Evolutionary conservation across 2,329 filamentous ascomycete genomes (phyloP).

Genomic region (Alternaria triticina): DNA sequence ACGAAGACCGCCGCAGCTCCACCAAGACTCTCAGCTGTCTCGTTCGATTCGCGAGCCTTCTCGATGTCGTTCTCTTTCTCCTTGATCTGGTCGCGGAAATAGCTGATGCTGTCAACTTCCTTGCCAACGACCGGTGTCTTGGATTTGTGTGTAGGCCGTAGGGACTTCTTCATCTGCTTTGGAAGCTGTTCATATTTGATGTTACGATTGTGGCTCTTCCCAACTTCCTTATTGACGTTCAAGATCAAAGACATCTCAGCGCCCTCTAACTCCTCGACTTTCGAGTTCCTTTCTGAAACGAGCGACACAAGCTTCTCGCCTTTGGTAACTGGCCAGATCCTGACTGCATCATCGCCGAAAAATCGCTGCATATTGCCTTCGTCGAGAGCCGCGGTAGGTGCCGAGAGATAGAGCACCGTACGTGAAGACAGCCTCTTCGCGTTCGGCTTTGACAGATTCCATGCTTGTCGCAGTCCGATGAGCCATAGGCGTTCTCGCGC

Average conservation of each 20-base stretch:
- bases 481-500: slow-evolving; percentile 89
- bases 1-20: slow-evolving; percentile 84
- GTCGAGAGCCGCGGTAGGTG: slow-evolving; percentile 79
- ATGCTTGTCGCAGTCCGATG: slow-evolving; percentile 91
- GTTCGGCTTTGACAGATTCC: slow-evolving; percentile 83
- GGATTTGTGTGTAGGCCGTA: slow-evolving; percentile 44
- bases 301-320: slow-evolving; percentile 78
- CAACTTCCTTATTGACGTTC: slow-evolving; percentile 74
- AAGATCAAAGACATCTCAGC: slow-evolving; percentile 88
- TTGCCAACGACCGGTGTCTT: slow-evolving; percentile 68
- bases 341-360: slow-evolving; percentile 80
- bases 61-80: slow-evolving; percentile 76
- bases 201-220: slow-evolving; percentile 60
- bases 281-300: slow-evolving; percentile 80
- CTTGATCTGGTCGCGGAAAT: slow-evolving; percentile 79
- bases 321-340: slow-evolving; percentile 83
- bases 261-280: slow-evolving; percentile 80
- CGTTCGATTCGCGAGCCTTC: slow-evolving; percentile 70
- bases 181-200: slow-evolving; percentile 58
- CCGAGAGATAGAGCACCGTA: slow-evolving; percentile 87
- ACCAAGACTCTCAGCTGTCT: slow-evolving; percentile 60
- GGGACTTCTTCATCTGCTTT: slow-evolving; percentile 69
- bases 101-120: slow-evolving; percentile 94
- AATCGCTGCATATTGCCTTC: slow-evolving; percentile 78
- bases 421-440: slow-evolving; percentile 85